phyloP scores from a whole-genome alignment of 352 stramenopile species.

The Globisporangium yorkense region DNA sequence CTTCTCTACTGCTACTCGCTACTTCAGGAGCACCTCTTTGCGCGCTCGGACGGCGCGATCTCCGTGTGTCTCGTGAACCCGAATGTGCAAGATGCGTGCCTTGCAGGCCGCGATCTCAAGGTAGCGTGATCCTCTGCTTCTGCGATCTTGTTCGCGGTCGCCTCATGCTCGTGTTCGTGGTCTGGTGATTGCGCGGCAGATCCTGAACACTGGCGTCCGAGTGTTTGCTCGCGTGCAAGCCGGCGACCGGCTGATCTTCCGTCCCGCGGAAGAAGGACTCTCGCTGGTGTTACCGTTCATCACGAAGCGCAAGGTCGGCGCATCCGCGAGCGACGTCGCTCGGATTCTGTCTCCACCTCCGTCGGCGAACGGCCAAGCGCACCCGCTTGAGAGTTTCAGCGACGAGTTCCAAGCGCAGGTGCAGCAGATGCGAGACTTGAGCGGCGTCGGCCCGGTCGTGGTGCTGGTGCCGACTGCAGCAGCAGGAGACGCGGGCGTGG shows the following conservation, averaged over 20 bases:
- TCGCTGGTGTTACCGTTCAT: conserved; percentile 67
- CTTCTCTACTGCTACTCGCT: background rate
- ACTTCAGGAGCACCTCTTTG: conserved; percentile 47
- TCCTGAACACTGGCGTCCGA: conserved; percentile 86
- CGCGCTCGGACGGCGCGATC: conserved; percentile 53
- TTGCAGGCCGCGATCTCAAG: conserved; percentile 47
- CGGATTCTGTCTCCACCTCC: conserved; percentile 17
- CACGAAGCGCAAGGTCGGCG: conserved; percentile 58
- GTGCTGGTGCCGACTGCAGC: conserved; percentile 12
- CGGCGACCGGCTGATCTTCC: conserved; percentile 49
- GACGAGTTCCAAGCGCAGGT: conserved; percentile 22
- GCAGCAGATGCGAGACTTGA: conserved; percentile 21
- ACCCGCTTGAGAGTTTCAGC: conserved; percentile 30
- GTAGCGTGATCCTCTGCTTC: conserved; percentile 7
- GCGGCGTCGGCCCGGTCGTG: conserved; percentile 40
- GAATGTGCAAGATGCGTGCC: conserved; percentile 40
- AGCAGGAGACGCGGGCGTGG: background rate
- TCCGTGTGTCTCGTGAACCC: conserved; percentile 62
- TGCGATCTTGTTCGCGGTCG: background rate
- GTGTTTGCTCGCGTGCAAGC: conserved; percentile 75
- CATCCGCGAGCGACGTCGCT: conserved; percentile 19
- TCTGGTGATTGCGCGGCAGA: conserved; percentile 13
- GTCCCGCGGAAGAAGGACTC: conserved; percentile 78
- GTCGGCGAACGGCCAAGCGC: conserved; percentile 16
- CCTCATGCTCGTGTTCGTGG: background rate